phyloP scores from a whole-genome alignment of 2,329 filamentous ascomycete species.

The Cytospora chrysosperma region DNA sequence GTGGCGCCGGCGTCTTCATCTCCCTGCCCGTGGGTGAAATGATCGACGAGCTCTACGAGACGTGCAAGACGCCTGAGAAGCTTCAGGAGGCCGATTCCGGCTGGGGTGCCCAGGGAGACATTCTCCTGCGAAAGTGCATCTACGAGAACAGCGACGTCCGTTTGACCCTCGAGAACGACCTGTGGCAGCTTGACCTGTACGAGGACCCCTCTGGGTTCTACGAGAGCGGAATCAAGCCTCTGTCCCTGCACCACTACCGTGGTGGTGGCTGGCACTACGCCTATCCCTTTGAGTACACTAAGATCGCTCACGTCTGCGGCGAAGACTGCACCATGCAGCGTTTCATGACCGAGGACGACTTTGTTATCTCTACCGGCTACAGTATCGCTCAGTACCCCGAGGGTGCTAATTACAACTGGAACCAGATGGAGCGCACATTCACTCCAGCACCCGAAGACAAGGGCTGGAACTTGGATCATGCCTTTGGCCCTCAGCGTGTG shows the following conservation, averaged over 20 bases:
- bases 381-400: constrained; percentile 57
- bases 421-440: constrained; percentile 36
- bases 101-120: constrained; percentile 61
- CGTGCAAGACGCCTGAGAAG: constrained; percentile 47
- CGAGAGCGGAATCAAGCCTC: constrained; percentile 58
- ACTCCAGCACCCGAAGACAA: constrained; percentile 31
- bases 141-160: constrained; percentile 61
- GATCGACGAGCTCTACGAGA: constrained; percentile 33
- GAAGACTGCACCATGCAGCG: constrained; percentile 60
- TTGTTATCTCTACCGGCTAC: constrained; percentile 58
- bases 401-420: constrained; percentile 43
- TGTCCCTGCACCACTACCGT: constrained; percentile 65
- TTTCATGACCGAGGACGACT: constrained; percentile 54
- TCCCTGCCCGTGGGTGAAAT: constrained; percentile 45
- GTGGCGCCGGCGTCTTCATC: constrained; percentile 63
- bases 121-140: constrained; percentile 61
- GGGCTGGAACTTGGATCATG: constrained; percentile 36
- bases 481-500: constrained; percentile 33
- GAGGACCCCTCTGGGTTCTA: constrained; percentile 64
- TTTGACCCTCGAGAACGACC: constrained; percentile 55
- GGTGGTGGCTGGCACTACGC: constrained; percentile 57
- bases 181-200: constrained; percentile 62
- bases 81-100: constrained; percentile 55
- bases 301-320: constrained; percentile 58
- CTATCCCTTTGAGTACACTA: constrained; percentile 54